Evolutionary conservation across 78 protist species (phyloP).

Genomic region (Dictyostelium purpureum): DNA sequence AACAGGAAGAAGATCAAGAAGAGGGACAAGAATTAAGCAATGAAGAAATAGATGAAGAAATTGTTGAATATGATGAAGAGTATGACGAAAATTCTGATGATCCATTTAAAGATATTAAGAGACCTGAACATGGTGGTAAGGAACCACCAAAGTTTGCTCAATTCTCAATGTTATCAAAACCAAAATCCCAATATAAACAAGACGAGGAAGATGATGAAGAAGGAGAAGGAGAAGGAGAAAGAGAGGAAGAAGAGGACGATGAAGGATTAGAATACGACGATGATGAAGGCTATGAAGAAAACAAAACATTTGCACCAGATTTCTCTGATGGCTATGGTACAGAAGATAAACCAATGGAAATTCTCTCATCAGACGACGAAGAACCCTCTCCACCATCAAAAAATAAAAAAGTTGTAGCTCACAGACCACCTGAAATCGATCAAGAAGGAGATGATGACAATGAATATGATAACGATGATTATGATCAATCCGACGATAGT

Average conservation of each 20-base stretch:
- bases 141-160: conserved; percentile 1
- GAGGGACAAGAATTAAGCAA: background rate
- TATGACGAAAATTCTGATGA: background rate
- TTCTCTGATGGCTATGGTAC: background rate
- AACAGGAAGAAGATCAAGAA: background rate
- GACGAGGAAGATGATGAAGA: background rate
- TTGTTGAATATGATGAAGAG: background rate
- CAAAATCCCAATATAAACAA: background rate
- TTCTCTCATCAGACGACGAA: conserved; percentile 5
- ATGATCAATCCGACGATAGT: background rate
- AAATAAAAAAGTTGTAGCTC: background rate
- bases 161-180: background rate
- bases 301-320: background rate
- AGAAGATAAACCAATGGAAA: conserved; percentile 37
- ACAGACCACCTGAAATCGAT: background rate
- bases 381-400: background rate
- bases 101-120: background rate
- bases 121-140: background rate
- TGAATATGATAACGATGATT: background rate
- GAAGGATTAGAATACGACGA: background rate
- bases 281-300: background rate
- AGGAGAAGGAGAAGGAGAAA: background rate
- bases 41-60: background rate
- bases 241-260: background rate
- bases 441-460: background rate